Percentiles rank a stretch among this genome's conserved stretches.
Conservation (phyloP, 2,329 filamentous ascomycete genomes). For the Cryoendolithus antarcticus region DNA sequence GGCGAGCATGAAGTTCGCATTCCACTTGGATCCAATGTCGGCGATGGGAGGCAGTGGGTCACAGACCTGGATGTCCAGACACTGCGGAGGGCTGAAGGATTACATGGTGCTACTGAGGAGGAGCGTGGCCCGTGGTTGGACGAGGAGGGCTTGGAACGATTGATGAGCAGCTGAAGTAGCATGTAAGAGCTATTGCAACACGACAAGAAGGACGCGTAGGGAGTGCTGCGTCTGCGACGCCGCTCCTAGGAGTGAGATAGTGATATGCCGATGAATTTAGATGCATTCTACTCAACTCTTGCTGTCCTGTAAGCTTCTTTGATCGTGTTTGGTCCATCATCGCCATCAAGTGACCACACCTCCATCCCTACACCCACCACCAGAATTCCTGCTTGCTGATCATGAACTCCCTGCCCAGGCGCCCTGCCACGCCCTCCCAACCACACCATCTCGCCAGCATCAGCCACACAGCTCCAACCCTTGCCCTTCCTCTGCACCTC, state of each 20-base stretch:
- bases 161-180: too few species aligned
- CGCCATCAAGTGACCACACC: constrained; percentile 17
- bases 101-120: constrained; percentile 66
- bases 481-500: constrained; percentile 18
- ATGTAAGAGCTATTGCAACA: too few species aligned
- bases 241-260: too few species aligned
- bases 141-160: constrained; percentile 37
- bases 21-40: constrained; percentile 51
- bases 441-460: constrained; percentile 25
- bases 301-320: too few species aligned
- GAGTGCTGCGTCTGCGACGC: too few species aligned
- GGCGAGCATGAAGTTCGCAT: constrained; percentile 89
- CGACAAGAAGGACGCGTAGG: too few species aligned
- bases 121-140: constrained; percentile 79
- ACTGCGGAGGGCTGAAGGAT: constrained; percentile 72
- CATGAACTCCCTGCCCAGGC: constrained; percentile 18
- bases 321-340: not conserved
- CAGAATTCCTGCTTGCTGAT: constrained; percentile 19
- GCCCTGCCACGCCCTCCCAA: constrained; percentile 30
- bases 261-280: too few species aligned
- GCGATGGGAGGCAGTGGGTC: constrained; percentile 62
- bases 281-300: too few species aligned
- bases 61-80: constrained; percentile 91
- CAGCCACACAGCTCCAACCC: constrained; percentile 39
- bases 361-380: constrained; percentile 41